These are phyloP conservation scores for Hypoxylon subgilvum DNA, from an alignment of 495 filamentous ascomycete species.

Conservation along the genomic window DNA sequence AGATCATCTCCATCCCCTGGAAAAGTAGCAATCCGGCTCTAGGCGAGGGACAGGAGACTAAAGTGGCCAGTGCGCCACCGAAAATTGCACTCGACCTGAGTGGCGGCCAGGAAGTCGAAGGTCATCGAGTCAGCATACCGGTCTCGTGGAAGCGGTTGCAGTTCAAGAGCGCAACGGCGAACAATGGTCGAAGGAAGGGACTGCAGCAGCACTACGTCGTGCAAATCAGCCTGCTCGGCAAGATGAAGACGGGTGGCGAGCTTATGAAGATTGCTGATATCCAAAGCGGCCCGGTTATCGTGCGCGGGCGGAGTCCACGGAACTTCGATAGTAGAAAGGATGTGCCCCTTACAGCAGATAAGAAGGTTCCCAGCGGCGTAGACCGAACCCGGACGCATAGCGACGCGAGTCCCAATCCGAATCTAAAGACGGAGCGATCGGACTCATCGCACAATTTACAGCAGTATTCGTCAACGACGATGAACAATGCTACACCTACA, in stretches of 20 bases:
- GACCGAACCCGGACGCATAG: conserved; percentile 41
- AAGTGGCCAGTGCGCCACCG: conserved; percentile 56
- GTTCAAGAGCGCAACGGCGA: conserved; percentile 90
- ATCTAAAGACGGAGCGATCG: conserved; percentile 43
- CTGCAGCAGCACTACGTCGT: conserved; percentile 75
- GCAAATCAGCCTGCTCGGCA: conserved; percentile 66
- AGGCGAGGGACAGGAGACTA: conserved; percentile 56
- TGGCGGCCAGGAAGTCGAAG: conserved; percentile 70
- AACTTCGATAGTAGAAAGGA: conserved; percentile 74
- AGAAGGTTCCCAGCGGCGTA: conserved; percentile 36
- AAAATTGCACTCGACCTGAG: conserved; percentile 74
- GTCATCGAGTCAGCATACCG: conserved; percentile 76
- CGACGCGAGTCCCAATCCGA: conserved; percentile 36
- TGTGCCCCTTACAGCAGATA: conserved; percentile 63
- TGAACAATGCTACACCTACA: conserved; percentile 31
- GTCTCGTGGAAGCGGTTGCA: conserved; percentile 91
- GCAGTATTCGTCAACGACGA: conserved; percentile 40
- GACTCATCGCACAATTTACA: conserved; percentile 45
- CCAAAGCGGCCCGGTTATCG: conserved; percentile 70
- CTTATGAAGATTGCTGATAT: conserved; percentile 65
- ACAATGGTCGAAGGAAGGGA: conserved; percentile 75
- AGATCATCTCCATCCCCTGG: conserved; percentile 93
- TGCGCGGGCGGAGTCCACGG: conserved; percentile 68
- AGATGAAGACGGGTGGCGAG: conserved; percentile 65
- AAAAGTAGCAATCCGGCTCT: conserved; percentile 73